These are phyloP conservation scores for Taiozyma onychis DNA, from an alignment of 1,139 yeast genomes.

Conservation along the genomic window DNA sequence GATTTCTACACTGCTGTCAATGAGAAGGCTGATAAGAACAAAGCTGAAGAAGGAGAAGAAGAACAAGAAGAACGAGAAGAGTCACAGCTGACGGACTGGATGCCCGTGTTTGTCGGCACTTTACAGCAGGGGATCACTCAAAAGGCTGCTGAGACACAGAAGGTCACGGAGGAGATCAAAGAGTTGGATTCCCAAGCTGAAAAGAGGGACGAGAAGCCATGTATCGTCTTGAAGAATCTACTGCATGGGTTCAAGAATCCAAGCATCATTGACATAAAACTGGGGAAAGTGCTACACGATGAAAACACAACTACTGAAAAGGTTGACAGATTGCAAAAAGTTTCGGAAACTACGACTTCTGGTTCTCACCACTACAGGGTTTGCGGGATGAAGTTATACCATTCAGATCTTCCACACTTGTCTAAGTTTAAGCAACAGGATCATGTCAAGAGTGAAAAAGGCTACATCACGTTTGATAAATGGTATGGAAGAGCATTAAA, in stretches of 20 bases:
- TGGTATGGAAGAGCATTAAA: constrained; percentile 61
- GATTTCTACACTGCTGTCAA: constrained; percentile 52
- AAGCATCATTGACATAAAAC: constrained; percentile 73
- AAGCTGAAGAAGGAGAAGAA: constrained; percentile 20
- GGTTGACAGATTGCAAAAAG: constrained; percentile 50
- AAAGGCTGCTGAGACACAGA: constrained; percentile 17
- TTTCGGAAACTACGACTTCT: constrained; percentile 69
- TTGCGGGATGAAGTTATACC: constrained; percentile 78
- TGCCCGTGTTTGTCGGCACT: constrained; percentile 39
- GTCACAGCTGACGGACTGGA: constrained; percentile 40
- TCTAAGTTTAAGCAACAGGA: constrained; percentile 8
- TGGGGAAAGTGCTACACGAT: constrained; percentile 72
- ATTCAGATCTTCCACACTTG: constrained; percentile 17
- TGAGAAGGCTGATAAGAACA: constrained; percentile 19
- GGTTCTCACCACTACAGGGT: constrained; percentile 70
- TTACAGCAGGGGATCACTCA: constrained; percentile 36
- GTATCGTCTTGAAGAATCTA: constrained; percentile 71
- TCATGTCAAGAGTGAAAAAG: constrained; percentile 27
- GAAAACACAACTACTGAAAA: constrained; percentile 53
- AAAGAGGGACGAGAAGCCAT: constrained; percentile 23
- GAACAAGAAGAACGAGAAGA: constrained; percentile 23
- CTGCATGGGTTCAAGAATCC: constrained; percentile 60
- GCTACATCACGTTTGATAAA: constrained; percentile 54
- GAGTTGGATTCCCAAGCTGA: constrained; percentile 4
- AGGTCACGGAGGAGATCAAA: constrained; percentile 15